Base-by-base conservation (phyloP, 495 filamentous ascomycete genomes). In the Sporormia fimetaria region DNA sequence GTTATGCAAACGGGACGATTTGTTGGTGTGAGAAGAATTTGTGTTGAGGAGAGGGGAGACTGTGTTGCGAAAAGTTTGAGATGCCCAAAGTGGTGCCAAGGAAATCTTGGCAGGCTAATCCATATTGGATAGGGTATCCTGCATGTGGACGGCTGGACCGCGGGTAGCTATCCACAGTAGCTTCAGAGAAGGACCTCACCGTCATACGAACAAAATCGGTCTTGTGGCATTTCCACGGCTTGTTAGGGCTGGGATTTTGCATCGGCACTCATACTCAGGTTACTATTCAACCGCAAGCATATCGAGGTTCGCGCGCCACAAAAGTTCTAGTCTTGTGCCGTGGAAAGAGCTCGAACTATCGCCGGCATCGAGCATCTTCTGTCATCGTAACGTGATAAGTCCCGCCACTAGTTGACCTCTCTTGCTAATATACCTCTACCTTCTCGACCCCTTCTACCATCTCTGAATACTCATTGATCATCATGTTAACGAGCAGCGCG, bases 401-500 rank as follows among this genome's bases (percentile, higher is more conserved):
- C 15, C 30, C 15, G 7, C 30, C 30, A 33, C 15, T 6, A 14
- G 8, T 14, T 6, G 25, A 27, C 25, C 12, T 7, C 25, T 27
- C 25, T 27, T 27, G 7, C 12, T 12, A 27, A 7, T 27, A n/a
- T 7, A 27, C 7, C 25, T 27, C 12, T 7, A 27, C 25, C 25
- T 12, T 27, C 12, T 12, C 7, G 25, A 22, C 14, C 32, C 14
- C 26, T n/a, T 18, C 3, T n/a, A 10, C 5, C 21, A 18, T 27
- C 6, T 28, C 11, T n/a, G 23, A 25, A 24, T 20, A 6, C 15
- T 7, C 35, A 30, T 28, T 11, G 10, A 22, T 28, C 39, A 46
- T 16, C 25, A 59, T 59, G 56, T 37, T 59, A 21, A 55, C 54
- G 3, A 40, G 32, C 11, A 54, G 37, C 44, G 37, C 38, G 16